Base-by-base conservation (phyloP, 106 monocot species). In the Phalaenopsis equestris region DNA sequence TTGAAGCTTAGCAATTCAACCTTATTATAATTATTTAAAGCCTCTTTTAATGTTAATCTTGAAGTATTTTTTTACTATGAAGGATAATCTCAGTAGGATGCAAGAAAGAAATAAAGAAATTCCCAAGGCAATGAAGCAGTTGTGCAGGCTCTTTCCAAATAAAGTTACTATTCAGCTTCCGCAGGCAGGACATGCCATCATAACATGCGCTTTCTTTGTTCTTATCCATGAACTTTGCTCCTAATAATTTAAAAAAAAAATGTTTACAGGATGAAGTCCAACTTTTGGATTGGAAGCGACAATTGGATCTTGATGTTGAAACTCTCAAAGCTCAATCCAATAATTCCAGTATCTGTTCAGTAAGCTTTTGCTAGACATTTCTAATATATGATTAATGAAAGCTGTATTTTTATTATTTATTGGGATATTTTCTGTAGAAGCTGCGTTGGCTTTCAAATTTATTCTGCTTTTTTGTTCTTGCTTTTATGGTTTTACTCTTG, bases 321-420 rank as follows among this genome's bases (percentile, higher is more conserved):
- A 90, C 94, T 76, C 92, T 97, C 79, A 97, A 97, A 83, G 89
- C 90, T 41, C 94, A 97, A 87, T 88, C 94, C 56, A 97, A 97
- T 80, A 82, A 84, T 85, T 72, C 78, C 49, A 90, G 82, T 81
- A 93, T 97, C 83, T 94, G 84, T 42, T 76, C 92, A 42, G 96
- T 97, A 87, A 97, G 93, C 81, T 42, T 76, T 83, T 76, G 56
- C 19, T 73, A 45, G 37, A 45, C 4, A 70, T 37, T 70, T 15
- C 9, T 70, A 39, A 39, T 39, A 70, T 70, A 21, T 61, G 21
- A n/a, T 39, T 15, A 70, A 11, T 70, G 4, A 39, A 70, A 24
- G 24, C 12, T 70, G 10, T 39, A 12, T 38, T 70, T 70, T 10
- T 70, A 61, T 21, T 61, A 21, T 21, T 61, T 61, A 61, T 3